Percentiles rank a stretch among this genome's conserved stretches.
Evolutionary conservation across 1,284 basidiomycete species (phyloP).

Genomic region (Schizopora paradoxa): DNA sequence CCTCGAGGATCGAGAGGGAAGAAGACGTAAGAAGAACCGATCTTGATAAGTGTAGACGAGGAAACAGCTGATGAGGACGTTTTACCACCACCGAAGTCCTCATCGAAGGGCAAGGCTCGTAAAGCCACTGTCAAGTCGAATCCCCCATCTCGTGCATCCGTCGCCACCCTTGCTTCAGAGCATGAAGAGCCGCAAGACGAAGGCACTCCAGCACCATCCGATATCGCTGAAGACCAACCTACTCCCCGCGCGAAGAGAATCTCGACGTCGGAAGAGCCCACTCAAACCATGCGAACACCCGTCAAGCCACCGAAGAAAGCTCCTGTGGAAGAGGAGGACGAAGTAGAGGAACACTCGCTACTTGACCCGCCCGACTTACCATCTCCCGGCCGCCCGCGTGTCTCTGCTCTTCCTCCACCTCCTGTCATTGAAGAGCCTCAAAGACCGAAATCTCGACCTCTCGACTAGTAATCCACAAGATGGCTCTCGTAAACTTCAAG

Average conservation of each 20-base stretch:
- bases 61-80: background rate
- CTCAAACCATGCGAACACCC: too few species aligned
- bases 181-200: too few species aligned
- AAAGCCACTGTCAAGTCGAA: background rate
- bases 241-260: slow-evolving; percentile 11
- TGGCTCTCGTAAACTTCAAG: slow-evolving; percentile 96
- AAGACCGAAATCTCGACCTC: slow-evolving; percentile 75
- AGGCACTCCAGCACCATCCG: too few species aligned
- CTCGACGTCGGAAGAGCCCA: too few species aligned
- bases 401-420: slow-evolving; percentile 34
- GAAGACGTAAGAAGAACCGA: slow-evolving; percentile 7
- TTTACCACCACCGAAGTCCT: too few species aligned
- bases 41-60: slow-evolving; percentile 1
- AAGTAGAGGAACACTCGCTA: slow-evolving; percentile 39
- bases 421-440: slow-evolving; percentile 45
- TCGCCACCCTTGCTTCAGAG: background rate
- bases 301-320: background rate
- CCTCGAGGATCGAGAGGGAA: too few species aligned
- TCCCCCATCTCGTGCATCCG: background rate
- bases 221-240: background rate
- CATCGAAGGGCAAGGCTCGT: background rate
- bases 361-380: slow-evolving; percentile 31
- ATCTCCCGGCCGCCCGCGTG: slow-evolving; percentile 39
- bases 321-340: slow-evolving; percentile 3
- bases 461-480: slow-evolving; percentile 93